Evolutionary conservation across 352 stramenopile genomes (phyloP), one percentile per base, ranked within the genome.

Genomic region (Elongisporangium prolatum): DNA sequence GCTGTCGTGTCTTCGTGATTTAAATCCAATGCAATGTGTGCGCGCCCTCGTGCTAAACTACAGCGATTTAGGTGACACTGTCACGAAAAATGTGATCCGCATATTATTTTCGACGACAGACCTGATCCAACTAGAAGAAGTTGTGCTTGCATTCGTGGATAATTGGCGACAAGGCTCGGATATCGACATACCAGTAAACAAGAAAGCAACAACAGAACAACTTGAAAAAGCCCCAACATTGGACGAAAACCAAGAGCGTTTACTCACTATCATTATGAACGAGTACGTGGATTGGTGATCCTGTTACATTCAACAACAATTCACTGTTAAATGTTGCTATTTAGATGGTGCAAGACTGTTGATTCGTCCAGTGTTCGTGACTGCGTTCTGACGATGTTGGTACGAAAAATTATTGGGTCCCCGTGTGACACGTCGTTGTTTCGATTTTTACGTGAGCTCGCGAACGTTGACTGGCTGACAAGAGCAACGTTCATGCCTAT

Each of bases 381-480:
- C 18, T 16, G 50, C 10, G 40, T 84, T 40, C 48, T 80, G 17
- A 44, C 14, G 17, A 48, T 80, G 2, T 8, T 86, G 37, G 52
- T 84, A 13, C 59, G 48, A 5, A 84, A 84, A 60, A 59, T 84
- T 22, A 68, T 84, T 50, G 69, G 63, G 5, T 79, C 63, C 5
- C 75, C 76, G 38, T 70, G 74, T 49, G 72, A 86, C 49, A 47
- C 71, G 1, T 54, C 68, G 3, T 63, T 80, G 16, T 63, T 86
- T 17, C 66, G 68, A 9, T 74, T 84, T 21, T 25, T 82, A 54
- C 76, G 76, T 40, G 67, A 80, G 53, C 60, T 86, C 49, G 64
- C 72, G n/a, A 52, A 48, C 3, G 65, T 61, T 21, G 63, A 57
- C 2, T 86, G 76, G 76, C 20, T 77, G 7, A 18, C 67, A 10